phyloP scores from a whole-genome alignment of 176 grass and related monocot genomes.

The Musa schizocarpa region DNA sequence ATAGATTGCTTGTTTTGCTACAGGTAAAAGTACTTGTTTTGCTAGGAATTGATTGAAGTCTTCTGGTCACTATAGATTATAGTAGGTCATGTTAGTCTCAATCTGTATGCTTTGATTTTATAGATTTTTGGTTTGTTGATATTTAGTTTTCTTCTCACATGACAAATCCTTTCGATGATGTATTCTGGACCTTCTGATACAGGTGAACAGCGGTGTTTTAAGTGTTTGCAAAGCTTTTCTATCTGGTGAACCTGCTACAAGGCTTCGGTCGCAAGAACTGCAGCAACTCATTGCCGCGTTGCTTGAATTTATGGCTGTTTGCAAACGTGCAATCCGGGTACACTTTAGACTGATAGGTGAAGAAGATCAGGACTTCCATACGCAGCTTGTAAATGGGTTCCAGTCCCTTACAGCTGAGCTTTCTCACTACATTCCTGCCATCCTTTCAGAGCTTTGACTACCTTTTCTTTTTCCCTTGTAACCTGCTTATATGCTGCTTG shows the following conservation, averaged over 20 bases:
- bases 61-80: too few species aligned
- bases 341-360: constrained; percentile 96
- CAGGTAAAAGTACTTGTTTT: too few species aligned
- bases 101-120: too few species aligned
- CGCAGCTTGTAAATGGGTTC: constrained; percentile 95
- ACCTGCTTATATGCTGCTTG: background rate
- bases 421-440: constrained; percentile 95
- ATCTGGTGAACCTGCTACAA: constrained; percentile 86
- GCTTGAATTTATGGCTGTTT: constrained; percentile 99
- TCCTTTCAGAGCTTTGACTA: constrained; percentile 81
- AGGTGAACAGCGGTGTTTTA: constrained; percentile 97
- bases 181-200: constrained; percentile 5
- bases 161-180: background rate
- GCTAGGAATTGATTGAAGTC: too few species aligned
- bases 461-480: background rate
- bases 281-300: constrained; percentile 94
- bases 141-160: background rate
- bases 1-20: too few species aligned
- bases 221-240: constrained; percentile 98
- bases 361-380: constrained; percentile 99
- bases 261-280: constrained; percentile 87
- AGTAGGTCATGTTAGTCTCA: too few species aligned
- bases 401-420: constrained; percentile 97
- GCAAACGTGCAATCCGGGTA: constrained; percentile 92
- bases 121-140: too few species aligned